Conservation (phyloP, 768 basidiomycete genomes). For the Tephrocybe sp. region DNA sequence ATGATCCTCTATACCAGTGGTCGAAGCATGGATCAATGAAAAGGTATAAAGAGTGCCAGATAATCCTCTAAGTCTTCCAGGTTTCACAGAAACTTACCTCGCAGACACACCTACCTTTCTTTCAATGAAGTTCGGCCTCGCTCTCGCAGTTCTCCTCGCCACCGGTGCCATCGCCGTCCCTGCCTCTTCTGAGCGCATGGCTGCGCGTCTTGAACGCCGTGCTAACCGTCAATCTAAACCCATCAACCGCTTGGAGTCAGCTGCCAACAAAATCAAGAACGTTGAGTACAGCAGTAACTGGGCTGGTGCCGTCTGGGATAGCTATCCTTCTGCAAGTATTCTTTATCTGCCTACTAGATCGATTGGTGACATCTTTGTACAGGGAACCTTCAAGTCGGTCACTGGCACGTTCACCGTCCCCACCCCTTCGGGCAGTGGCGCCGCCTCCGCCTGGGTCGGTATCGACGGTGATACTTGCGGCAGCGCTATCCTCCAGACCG, state of each 20-base stretch:
- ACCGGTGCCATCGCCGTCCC: constrained; percentile 5
- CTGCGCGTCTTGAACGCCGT: constrained; percentile 7
- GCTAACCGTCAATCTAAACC: constrained; percentile 2
- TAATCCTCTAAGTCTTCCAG: background rate
- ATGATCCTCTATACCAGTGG: background rate
- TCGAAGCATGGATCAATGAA: background rate
- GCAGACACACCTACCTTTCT: background rate
- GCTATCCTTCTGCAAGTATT: constrained; percentile 17
- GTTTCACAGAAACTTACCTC: background rate
- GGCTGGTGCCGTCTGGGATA: constrained; percentile 30
- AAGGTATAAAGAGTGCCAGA: background rate
- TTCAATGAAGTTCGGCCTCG: constrained; percentile 5
- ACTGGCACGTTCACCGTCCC: constrained; percentile 32
- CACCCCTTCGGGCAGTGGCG: constrained; percentile 23
- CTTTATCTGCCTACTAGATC: background rate
- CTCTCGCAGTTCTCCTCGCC: constrained; percentile 1
- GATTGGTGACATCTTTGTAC: background rate
- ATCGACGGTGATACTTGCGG: constrained; percentile 15
- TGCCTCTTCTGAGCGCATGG: constrained; percentile 5
- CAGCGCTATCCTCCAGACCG: constrained; percentile 32
- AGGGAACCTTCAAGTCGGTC: constrained; percentile 32
- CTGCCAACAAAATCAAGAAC: constrained; percentile 18
- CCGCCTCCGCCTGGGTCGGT: constrained; percentile 34
- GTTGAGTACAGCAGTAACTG: constrained; percentile 31
- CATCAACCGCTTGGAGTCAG: background rate